A percentile compares a stretch with the other conserved stretches of the same genome.
Conservation (phyloP, 1,284 basidiomycete genomes). For the Meira nashicola region DNA sequence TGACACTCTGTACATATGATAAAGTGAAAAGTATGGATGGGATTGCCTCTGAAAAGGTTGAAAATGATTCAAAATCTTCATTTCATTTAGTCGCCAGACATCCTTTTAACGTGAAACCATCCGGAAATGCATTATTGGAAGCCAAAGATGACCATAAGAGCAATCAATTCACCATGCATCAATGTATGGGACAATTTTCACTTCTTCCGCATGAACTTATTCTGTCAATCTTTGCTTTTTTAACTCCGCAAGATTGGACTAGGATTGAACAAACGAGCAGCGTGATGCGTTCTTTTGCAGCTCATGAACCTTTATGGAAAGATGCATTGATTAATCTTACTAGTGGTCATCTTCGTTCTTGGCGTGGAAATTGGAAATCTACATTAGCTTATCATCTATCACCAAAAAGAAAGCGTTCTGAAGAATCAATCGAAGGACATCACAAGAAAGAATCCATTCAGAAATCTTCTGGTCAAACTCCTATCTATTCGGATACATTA, state of each 20-base stretch:
- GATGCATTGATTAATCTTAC: constrained; percentile 29
- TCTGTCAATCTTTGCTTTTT: constrained; percentile 23
- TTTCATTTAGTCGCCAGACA: constrained; percentile 15
- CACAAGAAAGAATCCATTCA: not conserved
- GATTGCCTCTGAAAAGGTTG: no score
- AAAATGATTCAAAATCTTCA: no score
- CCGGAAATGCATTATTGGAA: constrained; percentile 41
- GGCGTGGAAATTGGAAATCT: constrained; percentile 47
- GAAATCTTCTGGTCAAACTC: constrained; percentile 18
- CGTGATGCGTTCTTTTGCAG: constrained; percentile 29
- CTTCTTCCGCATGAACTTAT: constrained; percentile 37
- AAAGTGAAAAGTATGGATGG: no score
- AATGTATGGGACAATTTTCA: constrained; percentile 32
- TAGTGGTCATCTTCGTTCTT: constrained; percentile 27
- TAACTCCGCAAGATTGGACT: constrained; percentile 16
- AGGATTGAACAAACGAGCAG: constrained; percentile 29
- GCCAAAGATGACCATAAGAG: no score
- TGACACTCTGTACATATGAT: no score
- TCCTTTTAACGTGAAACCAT: constrained; percentile 42
- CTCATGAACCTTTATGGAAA: constrained; percentile 36
- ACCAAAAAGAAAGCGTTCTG: no score
- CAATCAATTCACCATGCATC: constrained; percentile 24
- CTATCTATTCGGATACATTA: constrained; percentile 42
- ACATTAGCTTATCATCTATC: constrained; percentile 29
- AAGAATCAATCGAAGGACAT: constrained; percentile 1